Evolutionary conservation across 176 grass and related monocot genomes (phyloP).

Genomic region (Hsuehochloa calcarea): DNA sequence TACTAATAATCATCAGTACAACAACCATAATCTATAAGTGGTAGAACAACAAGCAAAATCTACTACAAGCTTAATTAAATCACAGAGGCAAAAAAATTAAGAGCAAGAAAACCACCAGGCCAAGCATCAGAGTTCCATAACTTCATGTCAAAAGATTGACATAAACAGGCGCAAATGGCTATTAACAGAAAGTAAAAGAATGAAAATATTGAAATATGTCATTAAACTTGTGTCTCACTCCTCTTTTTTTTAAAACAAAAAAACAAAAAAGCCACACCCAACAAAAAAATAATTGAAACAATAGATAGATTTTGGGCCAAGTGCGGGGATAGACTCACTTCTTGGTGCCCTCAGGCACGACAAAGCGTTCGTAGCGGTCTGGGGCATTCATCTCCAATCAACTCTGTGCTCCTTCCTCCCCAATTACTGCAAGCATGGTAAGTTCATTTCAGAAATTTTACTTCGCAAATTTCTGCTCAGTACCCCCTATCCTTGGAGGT

Average conservation of each 20-base stretch:
- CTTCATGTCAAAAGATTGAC: not conserved
- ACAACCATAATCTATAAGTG: not conserved
- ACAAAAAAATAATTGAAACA: not conserved
- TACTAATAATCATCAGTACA: not conserved
- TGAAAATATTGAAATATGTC: not conserved
- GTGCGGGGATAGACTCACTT: slow-evolving; percentile 29
- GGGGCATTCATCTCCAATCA: slow-evolving; percentile 48
- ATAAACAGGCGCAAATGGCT: not conserved
- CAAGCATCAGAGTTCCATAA: not conserved
- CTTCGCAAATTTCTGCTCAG: not conserved
- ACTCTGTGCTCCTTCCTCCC: not conserved
- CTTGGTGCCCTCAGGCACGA: slow-evolving; percentile 46
- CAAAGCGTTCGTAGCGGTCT: slow-evolving; percentile 41
- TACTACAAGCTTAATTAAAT: not conserved
- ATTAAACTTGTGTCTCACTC: not conserved
- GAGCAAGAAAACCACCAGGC: not conserved
- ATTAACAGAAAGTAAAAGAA: not conserved
- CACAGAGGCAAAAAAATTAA: not conserved
- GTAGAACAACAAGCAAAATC: not conserved
- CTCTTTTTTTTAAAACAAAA: too few species aligned
- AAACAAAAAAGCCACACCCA: not conserved
- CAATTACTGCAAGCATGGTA: not conserved
- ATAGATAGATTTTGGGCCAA: not conserved
- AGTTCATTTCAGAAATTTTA: not conserved
- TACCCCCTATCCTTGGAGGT: not conserved